Conservation (phyloP, 805 yeast genomes). For the Ogataea angusta region DNA sequence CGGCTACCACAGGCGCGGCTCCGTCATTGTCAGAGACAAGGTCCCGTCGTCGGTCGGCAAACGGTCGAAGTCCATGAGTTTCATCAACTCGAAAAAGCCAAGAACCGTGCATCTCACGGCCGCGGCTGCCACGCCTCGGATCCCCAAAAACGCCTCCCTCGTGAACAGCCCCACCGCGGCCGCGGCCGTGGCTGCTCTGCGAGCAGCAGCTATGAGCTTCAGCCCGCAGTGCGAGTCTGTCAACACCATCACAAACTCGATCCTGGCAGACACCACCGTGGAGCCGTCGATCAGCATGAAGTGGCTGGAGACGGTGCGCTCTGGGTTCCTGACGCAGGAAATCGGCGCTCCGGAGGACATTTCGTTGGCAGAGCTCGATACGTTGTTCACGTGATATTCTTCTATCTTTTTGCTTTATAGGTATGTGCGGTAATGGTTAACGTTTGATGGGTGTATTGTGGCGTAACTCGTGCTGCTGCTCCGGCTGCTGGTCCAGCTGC, state of each 20-base stretch:
- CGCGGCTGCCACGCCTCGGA: constrained; percentile 81
- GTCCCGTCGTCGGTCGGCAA: constrained; percentile 42
- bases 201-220: constrained; percentile 36
- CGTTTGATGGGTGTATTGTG: constrained; percentile 7
- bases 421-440: constrained; percentile 13
- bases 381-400: constrained; percentile 36
- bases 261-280: constrained; percentile 34
- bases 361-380: constrained; percentile 65
- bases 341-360: constrained; percentile 77
- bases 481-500: constrained; percentile 18
- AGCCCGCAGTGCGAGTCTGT: constrained; percentile 37
- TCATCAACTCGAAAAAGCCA: constrained; percentile 49
- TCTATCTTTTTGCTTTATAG: constrained; percentile 10
- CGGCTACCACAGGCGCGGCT: constrained; percentile 31
- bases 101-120: constrained; percentile 53
- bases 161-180: constrained; percentile 62
- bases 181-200: constrained; percentile 72
- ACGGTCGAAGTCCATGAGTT: constrained; percentile 65
- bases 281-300: constrained; percentile 44
- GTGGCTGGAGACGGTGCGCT: constrained; percentile 72
- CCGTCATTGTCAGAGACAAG: constrained; percentile 36
- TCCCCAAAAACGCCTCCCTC: constrained; percentile 54
- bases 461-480: constrained; percentile 1
- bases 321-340: constrained; percentile 75
- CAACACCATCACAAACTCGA: constrained; percentile 32